Base-by-base conservation (phyloP, 2,329 filamentous ascomycete genomes). In the Hyphodiscus sp. region DNA sequence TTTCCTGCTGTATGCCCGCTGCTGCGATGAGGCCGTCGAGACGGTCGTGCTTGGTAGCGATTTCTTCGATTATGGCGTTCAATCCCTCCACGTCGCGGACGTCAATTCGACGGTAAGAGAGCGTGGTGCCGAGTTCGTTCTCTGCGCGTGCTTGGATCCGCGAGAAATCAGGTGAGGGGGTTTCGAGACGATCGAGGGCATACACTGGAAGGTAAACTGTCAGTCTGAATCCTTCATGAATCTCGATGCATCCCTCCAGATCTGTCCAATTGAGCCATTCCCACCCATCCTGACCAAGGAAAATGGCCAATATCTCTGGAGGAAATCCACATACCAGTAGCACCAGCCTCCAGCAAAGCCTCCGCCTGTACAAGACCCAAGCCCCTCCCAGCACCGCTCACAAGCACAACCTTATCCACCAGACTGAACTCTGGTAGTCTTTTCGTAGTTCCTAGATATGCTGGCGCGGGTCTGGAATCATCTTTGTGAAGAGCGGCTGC, bases 1-100 rank as follows among this genome's bases (percentile, higher is more conserved):
- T 90, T 72, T 95, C 89, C 70, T 95, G 87, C 71, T 95, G 89
- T 63, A 90, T 87, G 6, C 81, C 82, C 0, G 82, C 81, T 1
- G 80, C 80, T 1, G 81, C 81, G 47, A 96, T 82, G 52, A 95
- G 73, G 0, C 91, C 91, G 66, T 95, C 89, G 57, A 96, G 71
- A 16, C 86, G 81, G 6, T 86, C 86, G 59, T 90, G 81, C 55
- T 79, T 72, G 49, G 82, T 75, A 16, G 83, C 88, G 59, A 96
- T 94, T 11, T 73, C 75, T 59, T 79, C 75, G 47, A 95, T 76
- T 50, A 87, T 78, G 43, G 73, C 74, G 67, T 91, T 85, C 45
- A 96, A 76, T 41, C 76, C 70, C 4, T 76, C 73, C 20, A 85
- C 83, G 65, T 94, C 83, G 29, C 88, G 82, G 18, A 95, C 89